These are phyloP conservation scores for Daldinia sp. DNA, from an alignment of 2,329 filamentous ascomycete genomes.

Conservation along the genomic window DNA sequence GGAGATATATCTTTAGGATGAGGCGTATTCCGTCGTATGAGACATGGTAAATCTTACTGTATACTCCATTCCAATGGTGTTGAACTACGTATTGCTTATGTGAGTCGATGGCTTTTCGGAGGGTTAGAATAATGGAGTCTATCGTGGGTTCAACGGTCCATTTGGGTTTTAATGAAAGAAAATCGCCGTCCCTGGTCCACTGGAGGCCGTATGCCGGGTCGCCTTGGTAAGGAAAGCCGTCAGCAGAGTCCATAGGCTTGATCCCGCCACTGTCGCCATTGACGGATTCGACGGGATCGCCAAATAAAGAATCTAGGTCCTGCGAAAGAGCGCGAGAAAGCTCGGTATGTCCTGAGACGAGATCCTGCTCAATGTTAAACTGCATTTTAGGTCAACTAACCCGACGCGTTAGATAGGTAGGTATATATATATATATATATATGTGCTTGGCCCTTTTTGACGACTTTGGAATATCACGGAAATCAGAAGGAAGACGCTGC, in stretches of 20 bases:
- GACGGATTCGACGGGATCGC: slow-evolving; percentile 1
- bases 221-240: background rate
- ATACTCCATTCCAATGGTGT: slow-evolving; percentile 42
- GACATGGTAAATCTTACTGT: slow-evolving; percentile 47
- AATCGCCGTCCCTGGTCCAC: slow-evolving; percentile 31
- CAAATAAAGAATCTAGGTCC: slow-evolving; percentile 27
- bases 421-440: too few species aligned
- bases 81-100: slow-evolving; percentile 38
- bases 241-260: background rate
- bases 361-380: background rate
- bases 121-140: slow-evolving; percentile 42
- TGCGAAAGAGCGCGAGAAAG: background rate
- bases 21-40: slow-evolving; percentile 46
- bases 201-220: slow-evolving; percentile 31
- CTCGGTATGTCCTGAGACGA: background rate
- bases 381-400: slow-evolving; percentile 4
- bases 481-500: background rate
- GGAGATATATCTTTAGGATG: slow-evolving; percentile 50
- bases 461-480: background rate
- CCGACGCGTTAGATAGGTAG: background rate
- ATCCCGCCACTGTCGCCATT: background rate
- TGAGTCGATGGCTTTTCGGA: slow-evolving; percentile 33
- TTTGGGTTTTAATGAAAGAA: slow-evolving; percentile 19
- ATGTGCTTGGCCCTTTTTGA: background rate
- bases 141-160: slow-evolving; percentile 45